Evolutionary conservation across 176 grass and related monocot genomes (phyloP), one percentile per base, ranked within the genome.

Genomic region (Triticum turgidum): DNA sequence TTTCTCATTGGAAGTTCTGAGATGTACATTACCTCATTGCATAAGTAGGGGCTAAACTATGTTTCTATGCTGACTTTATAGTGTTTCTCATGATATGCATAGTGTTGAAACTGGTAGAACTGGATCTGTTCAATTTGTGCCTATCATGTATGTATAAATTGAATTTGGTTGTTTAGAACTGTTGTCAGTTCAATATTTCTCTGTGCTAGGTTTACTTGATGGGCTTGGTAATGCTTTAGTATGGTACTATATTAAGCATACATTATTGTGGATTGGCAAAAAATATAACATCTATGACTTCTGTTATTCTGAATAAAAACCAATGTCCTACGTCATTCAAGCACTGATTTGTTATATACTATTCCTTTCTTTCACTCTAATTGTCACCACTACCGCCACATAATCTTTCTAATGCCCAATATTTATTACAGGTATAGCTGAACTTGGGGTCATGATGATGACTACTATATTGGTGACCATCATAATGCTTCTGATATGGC

Each of bases 401-500:
- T 34, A 80, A 66, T 87, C 21, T 88, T 75, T 92, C 42, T 92
- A 82, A 88, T 88, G 64, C 54, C 14, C 24, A 79, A 1, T 79
- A 64, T 69, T 71, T 81, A 39, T 76, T 81, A 44, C 94, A 99
- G 97, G 94, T 67, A 99, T 96, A 29, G 90, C 97, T 37, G 97
- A 96, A 88, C 91, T 99, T 86, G 94, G 94, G 33, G 94, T 99
- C 67, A 94, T 99, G 97, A 99, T 93, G 87, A 96, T 90, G 90
- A 99, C 97, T 87, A 96, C 94, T 76, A 79, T 99, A 38, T 81
- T 99, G 65, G 90, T 99, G 47, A 99, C 97, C 62, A 88, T 99
- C 80, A 99, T 99, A 84, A 99, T 99, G 94, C 97, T 99, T 75
- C 62, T 99, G 83, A 99, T 99, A 91, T 96, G 97, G 94, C 97